Evolutionary conservation across 768 basidiomycete genomes (phyloP).

Genomic region (Tricholoma saponaceum): DNA sequence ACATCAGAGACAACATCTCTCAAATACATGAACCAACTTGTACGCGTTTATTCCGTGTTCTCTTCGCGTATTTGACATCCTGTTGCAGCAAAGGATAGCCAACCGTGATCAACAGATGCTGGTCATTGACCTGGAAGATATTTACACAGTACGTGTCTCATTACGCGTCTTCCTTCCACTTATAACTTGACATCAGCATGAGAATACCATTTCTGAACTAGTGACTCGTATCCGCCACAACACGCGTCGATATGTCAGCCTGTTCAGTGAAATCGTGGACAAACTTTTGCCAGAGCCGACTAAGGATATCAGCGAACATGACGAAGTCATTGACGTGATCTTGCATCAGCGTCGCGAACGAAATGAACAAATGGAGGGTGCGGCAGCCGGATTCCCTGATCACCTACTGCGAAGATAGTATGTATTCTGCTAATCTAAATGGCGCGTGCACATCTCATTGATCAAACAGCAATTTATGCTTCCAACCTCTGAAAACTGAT

Average conservation of each 20-base stretch:
- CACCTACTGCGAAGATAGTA: slow-evolving; percentile 94
- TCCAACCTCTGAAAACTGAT: slow-evolving; percentile 78
- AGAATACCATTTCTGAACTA: slow-evolving; percentile 67
- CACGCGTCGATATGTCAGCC: slow-evolving; percentile 81
- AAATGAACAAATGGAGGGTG: slow-evolving; percentile 75
- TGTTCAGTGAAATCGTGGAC: slow-evolving; percentile 92
- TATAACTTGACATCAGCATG: slow-evolving; percentile 43
- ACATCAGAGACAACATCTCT: slow-evolving; percentile 34
- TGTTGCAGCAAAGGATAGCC: slow-evolving; percentile 77
- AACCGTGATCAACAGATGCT: slow-evolving; percentile 92
- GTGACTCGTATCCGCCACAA: slow-evolving; percentile 79
- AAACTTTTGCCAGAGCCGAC: slow-evolving; percentile 84
- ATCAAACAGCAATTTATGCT: slow-evolving; percentile 79
- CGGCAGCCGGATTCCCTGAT: slow-evolving; percentile 80
- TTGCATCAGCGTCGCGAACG: slow-evolving; percentile 89
- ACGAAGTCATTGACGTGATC: slow-evolving; percentile 96
- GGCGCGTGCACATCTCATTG: slow-evolving; percentile 11
- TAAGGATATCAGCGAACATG: slow-evolving; percentile 84
- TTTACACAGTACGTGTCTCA: slow-evolving; percentile 53
- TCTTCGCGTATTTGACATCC: slow-evolving; percentile 13
- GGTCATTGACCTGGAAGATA: slow-evolving; percentile 84
- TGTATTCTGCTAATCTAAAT: slow-evolving; percentile 31
- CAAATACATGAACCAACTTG: slow-evolving; percentile 85
- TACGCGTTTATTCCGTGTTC: slow-evolving; percentile 36
- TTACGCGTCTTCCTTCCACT: neutral